These are phyloP conservation scores for Tetracladium setigerum DNA, from an alignment of 495 filamentous ascomycete genomes.

Conservation along the genomic window DNA sequence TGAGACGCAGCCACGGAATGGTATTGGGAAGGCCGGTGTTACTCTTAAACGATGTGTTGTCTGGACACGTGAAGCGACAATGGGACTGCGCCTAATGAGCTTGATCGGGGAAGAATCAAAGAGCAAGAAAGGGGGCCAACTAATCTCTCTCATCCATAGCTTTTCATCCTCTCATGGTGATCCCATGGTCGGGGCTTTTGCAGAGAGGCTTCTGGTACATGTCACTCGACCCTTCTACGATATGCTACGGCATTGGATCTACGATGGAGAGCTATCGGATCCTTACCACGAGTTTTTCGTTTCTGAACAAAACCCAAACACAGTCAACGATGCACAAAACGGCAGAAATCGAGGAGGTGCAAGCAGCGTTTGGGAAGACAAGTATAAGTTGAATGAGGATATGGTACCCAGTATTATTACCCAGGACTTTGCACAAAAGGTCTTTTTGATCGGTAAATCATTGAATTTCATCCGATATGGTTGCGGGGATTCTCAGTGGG, in stretches of 20 bases:
- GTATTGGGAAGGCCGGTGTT: slow-evolving; percentile 81
- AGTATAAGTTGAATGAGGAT: slow-evolving; percentile 76
- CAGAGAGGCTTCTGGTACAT: slow-evolving; percentile 82
- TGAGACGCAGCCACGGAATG: slow-evolving; percentile 51
- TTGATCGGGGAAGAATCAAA: slow-evolving; percentile 86
- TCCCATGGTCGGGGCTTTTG: slow-evolving; percentile 87
- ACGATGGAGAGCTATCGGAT: slow-evolving; percentile 94
- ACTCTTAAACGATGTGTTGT: slow-evolving; percentile 93
- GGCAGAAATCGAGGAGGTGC: slow-evolving; percentile 59
- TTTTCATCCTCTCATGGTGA: slow-evolving; percentile 94
- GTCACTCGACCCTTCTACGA: slow-evolving; percentile 96
- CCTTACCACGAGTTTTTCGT: slow-evolving; percentile 97
- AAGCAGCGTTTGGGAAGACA: slow-evolving; percentile 95
- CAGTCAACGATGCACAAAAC: slow-evolving; percentile 31
- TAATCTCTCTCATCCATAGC: slow-evolving; percentile 89
- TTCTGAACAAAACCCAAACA: slow-evolving; percentile 57
- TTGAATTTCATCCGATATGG: slow-evolving; percentile 96
- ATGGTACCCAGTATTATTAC: slow-evolving; percentile 94
- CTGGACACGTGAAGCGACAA: slow-evolving; percentile 95
- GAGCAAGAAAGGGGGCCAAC: slow-evolving; percentile 81
- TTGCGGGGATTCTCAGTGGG: slow-evolving; percentile 91
- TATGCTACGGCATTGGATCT: slow-evolving; percentile 95
- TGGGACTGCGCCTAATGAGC: slow-evolving; percentile 92
- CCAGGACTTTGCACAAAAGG: slow-evolving; percentile 85
- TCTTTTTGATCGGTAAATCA: slow-evolving; percentile 95